Percentiles rank a stretch among this genome's conserved stretches.
Evolutionary conservation across 148 eudicot genomes (phyloP).

Genomic region (Cornus controversa): DNA sequence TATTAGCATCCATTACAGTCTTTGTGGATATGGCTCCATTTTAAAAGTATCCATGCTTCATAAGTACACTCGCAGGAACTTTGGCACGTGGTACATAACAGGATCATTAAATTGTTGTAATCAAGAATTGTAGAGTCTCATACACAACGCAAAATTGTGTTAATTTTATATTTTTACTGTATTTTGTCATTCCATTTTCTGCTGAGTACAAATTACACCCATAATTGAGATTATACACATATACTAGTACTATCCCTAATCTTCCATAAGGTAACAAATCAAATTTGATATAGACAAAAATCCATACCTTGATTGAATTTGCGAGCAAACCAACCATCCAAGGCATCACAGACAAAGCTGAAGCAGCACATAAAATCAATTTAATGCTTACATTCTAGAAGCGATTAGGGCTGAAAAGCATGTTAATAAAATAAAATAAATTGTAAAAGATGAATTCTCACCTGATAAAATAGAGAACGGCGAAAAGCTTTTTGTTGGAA

Average conservation of each 20-base stretch:
- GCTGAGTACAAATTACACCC: background rate
- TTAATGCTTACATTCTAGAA: background rate
- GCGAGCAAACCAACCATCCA: constrained; percentile 98
- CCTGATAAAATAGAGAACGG: constrained; percentile 79
- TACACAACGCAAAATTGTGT: background rate
- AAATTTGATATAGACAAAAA: constrained; percentile 3
- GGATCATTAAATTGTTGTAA: background rate
- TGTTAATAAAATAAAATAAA: background rate
- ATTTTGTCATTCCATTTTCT: background rate
- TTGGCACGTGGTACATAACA: no score
- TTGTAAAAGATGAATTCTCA: constrained; percentile 22
- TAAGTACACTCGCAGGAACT: no score
- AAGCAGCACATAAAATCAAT: constrained; percentile 13
- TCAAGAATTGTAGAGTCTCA: background rate
- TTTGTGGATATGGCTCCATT: no score
- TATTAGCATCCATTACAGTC: no score
- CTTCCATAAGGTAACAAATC: background rate
- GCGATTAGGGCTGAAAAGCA: background rate
- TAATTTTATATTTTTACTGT: background rate
- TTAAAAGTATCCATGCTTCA: no score
- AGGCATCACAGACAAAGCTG: constrained; percentile 95
- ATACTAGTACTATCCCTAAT: background rate
- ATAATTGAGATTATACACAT: background rate
- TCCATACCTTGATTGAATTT: constrained; percentile 87
- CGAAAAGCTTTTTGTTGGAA: constrained; percentile 68